Conservation (phyloP, 2,329 filamentous ascomycete species). For the Fusarium avenaceum region DNA sequence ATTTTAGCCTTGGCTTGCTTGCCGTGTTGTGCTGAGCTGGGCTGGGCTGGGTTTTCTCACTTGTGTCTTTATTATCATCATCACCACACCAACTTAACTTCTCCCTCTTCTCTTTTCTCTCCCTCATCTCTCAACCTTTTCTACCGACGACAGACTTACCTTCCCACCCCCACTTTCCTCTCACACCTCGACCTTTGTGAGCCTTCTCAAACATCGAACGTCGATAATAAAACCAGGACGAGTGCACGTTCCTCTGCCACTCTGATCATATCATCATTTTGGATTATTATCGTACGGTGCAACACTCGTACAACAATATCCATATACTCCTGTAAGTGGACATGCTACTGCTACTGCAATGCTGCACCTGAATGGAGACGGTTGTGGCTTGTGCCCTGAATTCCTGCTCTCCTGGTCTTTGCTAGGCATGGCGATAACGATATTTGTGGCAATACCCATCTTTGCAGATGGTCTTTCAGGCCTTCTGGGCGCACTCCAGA, state of each 20-base stretch:
- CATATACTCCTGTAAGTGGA: constrained; percentile 45
- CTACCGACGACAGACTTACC: constrained; percentile 26
- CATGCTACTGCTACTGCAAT: constrained; percentile 26
- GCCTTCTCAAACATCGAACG: constrained; percentile 39
- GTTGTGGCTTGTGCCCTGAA: constrained; percentile 34
- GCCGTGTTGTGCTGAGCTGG: neutral
- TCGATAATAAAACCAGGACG: constrained; percentile 39
- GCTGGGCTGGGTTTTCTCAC: constrained; percentile 1
- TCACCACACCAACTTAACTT: constrained; percentile 39
- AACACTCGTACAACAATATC: constrained; percentile 46
- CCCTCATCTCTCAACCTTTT: constrained; percentile 35
- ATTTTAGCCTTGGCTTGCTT: constrained; percentile 28
- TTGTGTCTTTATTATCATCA: constrained; percentile 43
- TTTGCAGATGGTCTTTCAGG: constrained; percentile 32
- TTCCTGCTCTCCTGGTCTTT: constrained; percentile 20
- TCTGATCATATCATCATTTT: constrained; percentile 47
- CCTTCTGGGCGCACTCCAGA: constrained; percentile 16
- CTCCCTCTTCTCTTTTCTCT: constrained; percentile 30
- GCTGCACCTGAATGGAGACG: constrained; percentile 43
- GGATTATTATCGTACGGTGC: constrained; percentile 51
- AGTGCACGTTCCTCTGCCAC: constrained; percentile 48
- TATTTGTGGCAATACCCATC: constrained; percentile 36
- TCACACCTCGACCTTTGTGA: constrained; percentile 30
- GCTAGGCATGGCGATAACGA: constrained; percentile 23
- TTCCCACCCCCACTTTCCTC: constrained; percentile 21